These are phyloP conservation scores for Leishmania guyanensis DNA, from an alignment of 208 protist genomes.

Conservation along the genomic window DNA sequence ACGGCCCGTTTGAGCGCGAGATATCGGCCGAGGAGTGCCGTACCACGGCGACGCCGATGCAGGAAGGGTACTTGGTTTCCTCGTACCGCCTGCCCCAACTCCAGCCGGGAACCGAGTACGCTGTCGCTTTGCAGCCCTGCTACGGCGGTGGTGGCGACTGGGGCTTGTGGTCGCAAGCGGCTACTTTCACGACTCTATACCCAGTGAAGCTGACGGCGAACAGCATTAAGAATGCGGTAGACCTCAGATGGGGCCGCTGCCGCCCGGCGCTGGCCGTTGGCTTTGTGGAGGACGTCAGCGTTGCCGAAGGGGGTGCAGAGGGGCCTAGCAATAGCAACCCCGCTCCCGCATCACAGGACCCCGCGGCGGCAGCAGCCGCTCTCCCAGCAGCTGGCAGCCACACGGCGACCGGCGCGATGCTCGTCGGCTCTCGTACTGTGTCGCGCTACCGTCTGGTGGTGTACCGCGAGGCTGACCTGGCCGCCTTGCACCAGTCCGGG, in stretches of 20 bases:
- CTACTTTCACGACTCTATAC: constrained; percentile 65
- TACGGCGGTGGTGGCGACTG: constrained; percentile 78
- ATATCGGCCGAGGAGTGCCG: constrained; percentile 30
- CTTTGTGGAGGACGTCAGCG: constrained; percentile 7
- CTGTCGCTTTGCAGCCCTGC: constrained; percentile 83
- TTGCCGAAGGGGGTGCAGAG: neutral
- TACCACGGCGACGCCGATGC: neutral
- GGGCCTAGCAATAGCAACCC: neutral
- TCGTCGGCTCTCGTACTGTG: constrained; percentile 28
- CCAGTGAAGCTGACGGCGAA: constrained; percentile 48
- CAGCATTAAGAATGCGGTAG: constrained; percentile 37
- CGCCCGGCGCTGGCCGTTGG: constrained; percentile 16
- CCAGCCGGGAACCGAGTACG: constrained; percentile 68
- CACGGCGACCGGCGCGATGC: constrained; percentile 1
- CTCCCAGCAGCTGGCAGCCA: constrained; percentile 10
- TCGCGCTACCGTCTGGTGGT: constrained; percentile 51
- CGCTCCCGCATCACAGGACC: neutral
- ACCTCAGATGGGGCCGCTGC: constrained; percentile 38
- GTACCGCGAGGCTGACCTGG: constrained; percentile 39
- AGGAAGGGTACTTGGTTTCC: constrained; percentile 1
- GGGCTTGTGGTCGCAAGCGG: constrained; percentile 81
- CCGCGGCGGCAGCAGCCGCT: constrained; percentile 1
- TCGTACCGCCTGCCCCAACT: constrained; percentile 70
- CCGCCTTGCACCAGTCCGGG: constrained; percentile 9
- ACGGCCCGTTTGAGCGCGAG: constrained; percentile 31